Conservation (phyloP, 768 basidiomycete species). For the Mycena pura region DNA sequence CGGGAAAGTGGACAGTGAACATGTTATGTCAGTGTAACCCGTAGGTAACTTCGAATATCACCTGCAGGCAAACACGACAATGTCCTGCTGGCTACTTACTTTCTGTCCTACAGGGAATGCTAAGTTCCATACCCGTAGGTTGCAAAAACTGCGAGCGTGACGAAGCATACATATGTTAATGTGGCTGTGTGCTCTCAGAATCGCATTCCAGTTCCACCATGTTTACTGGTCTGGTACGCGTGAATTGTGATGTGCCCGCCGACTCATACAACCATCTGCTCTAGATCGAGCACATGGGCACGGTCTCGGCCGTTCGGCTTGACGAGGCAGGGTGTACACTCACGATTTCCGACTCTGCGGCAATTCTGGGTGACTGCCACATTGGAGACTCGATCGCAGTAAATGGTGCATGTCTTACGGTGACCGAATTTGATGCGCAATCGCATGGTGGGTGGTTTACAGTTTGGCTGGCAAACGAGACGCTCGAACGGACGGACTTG, state of each 20-base stretch:
- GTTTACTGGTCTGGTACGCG: slow-evolving; percentile 82
- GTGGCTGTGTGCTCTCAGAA: too few relatives aligned
- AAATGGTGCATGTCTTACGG: slow-evolving; percentile 89
- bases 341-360: slow-evolving; percentile 70
- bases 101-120: too few relatives aligned
- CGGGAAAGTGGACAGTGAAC: too few relatives aligned
- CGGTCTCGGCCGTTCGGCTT: slow-evolving; percentile 65
- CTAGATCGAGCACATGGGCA: slow-evolving; percentile 91
- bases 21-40: too few relatives aligned
- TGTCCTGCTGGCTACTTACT: too few relatives aligned
- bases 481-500: slow-evolving; percentile 87
- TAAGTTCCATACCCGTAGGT: too few relatives aligned
- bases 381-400: slow-evolving; percentile 95
- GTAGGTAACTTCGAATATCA: too few relatives aligned
- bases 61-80: too few relatives aligned
- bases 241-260: background rate
- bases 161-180: too few relatives aligned
- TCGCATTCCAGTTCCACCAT: too few relatives aligned
- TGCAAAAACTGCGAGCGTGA: too few relatives aligned
- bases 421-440: slow-evolving; percentile 77
- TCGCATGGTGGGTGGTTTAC: slow-evolving; percentile 82
- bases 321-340: slow-evolving; percentile 84
- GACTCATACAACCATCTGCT: slow-evolving; percentile 14
- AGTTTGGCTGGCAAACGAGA: slow-evolving; percentile 97
- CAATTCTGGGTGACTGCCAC: slow-evolving; percentile 87